Evolutionary conservation across 768 basidiomycete genomes (phyloP), one percentile per base, ranked within the genome.

Genomic region (Hygrophorus pudorinus): DNA sequence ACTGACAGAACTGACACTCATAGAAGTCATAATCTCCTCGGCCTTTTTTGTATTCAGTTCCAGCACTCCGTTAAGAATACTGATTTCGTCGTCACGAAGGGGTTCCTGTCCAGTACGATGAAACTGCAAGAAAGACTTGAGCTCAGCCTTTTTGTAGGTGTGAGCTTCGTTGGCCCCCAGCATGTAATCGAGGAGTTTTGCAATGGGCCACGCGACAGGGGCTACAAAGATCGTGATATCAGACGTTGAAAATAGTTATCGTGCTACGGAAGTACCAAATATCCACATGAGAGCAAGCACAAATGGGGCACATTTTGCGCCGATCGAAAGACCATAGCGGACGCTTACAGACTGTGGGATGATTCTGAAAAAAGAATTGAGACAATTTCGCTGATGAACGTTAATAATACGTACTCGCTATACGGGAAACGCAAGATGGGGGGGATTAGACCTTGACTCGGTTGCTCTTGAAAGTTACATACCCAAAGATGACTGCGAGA

Each of bases 141-240:
- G 70, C 47, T 83, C 79, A 0, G 84, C 85, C 59, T 89, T 89
- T 55, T 87, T 88, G 65, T 90, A 90, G 0, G 82, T 85, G 33
- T 77, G 70, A 0, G 66, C 68, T 51, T 87, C 85, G 52, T 81
- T 72, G 2, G 67, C 69, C 16, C 94, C 94, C 2, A 98, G 76
- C 2, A 83, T 75, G 38, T 63, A 67, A 58, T 97, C 94, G 27
- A 99, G 78, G 0, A 97, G 64, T 51, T 81, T 81, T 24, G 85
- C 84, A 44, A 81, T 81, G 3, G 86, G 86, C 59, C 72, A 92
- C 0, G 90, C 88, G 48, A 93, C 67, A 4, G 89, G 89, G 7
- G 82, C 79, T 82, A 12, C 30, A 6, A 29, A 3, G 18, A 40
- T 5, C n/a, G n/a, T 8, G 18, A 11, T n/a, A 37, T 27, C 33